Conservation (phyloP, 495 filamentous ascomycete species). For the Monascus purpureus region DNA sequence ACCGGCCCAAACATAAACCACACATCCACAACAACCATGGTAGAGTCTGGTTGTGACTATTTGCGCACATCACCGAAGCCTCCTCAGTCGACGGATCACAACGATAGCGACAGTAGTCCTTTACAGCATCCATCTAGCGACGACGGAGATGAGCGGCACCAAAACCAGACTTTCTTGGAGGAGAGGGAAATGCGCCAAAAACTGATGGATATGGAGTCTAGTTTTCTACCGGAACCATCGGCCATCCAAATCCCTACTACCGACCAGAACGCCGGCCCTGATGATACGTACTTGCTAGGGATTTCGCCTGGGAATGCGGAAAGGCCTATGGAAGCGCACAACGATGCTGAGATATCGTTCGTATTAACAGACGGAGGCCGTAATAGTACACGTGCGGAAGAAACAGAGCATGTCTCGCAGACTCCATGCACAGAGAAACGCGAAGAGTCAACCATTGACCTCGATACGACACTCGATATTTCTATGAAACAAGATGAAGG, state of each 20-base stretch:
- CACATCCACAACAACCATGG: background rate
- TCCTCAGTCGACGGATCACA: conserved; percentile 25
- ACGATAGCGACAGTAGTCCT: conserved; percentile 20
- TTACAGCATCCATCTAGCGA: conserved; percentile 21
- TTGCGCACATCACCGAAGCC: conserved; percentile 14
- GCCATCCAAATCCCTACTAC: conserved; percentile 24
- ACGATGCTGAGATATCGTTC: background rate
- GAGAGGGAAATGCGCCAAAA: conserved; percentile 56
- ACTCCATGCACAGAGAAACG: conserved; percentile 18
- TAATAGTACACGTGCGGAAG: background rate
- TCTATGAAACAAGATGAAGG: conserved; percentile 16
- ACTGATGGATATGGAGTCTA: conserved; percentile 79
- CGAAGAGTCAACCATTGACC: conserved; percentile 10
- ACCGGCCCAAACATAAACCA: background rate
- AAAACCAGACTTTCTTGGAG: conserved; percentile 38
- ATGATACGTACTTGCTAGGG: conserved; percentile 32
- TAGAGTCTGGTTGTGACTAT: conserved; percentile 8
- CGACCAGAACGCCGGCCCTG: conserved; percentile 14
- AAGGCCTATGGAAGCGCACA: background rate
- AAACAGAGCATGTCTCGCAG: conserved; percentile 32
- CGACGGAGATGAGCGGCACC: background rate
- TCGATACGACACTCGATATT: conserved; percentile 12
- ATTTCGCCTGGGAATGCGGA: conserved; percentile 3
- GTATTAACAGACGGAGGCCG: background rate
- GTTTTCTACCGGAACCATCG: conserved; percentile 49